Conservation (phyloP, 495 filamentous ascomycete species). For the Lophiostoma macrostomum region DNA sequence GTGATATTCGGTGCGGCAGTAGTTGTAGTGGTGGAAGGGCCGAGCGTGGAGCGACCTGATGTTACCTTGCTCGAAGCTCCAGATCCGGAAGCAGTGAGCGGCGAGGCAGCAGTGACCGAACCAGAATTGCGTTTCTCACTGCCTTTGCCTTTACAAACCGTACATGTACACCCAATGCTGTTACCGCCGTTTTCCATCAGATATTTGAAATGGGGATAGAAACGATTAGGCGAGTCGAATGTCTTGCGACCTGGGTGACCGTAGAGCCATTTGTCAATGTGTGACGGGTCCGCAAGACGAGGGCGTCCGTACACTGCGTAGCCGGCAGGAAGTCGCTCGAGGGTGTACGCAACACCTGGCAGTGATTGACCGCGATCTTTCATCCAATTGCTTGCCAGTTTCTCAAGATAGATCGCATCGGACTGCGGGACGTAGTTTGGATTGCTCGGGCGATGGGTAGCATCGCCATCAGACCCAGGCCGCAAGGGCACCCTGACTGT, state of each 20-base stretch:
- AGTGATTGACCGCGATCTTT: slow-evolving; percentile 15
- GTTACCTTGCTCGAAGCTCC: too few relatives aligned
- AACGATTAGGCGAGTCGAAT: slow-evolving; percentile 52
- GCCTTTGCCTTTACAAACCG: slow-evolving; percentile 35
- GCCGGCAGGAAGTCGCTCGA: slow-evolving; percentile 55
- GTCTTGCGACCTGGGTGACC: slow-evolving; percentile 53
- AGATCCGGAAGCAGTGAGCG: too few relatives aligned
- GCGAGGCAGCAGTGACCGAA: too few relatives aligned
- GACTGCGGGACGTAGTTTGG: slow-evolving; percentile 8
- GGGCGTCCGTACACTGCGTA: slow-evolving; percentile 51
- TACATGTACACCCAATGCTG: slow-evolving; percentile 43
- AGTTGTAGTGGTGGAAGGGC: not conserved
- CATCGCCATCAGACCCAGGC: slow-evolving; percentile 40
- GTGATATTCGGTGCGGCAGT: not conserved
- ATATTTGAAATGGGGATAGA: slow-evolving; percentile 58
- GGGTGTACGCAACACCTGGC: slow-evolving; percentile 45
- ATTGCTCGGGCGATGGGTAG: slow-evolving; percentile 35
- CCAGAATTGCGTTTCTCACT: slow-evolving; percentile 5
- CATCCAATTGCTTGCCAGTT: slow-evolving; percentile 38
- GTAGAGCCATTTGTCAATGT: slow-evolving; percentile 54
- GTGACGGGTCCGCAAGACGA: slow-evolving; percentile 40
- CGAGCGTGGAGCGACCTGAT: not conserved
- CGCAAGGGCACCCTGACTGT: slow-evolving; percentile 33
- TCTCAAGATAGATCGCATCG: slow-evolving; percentile 36
- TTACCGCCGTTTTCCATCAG: slow-evolving; percentile 49